A percentile compares a stretch with the other conserved stretches of the same genome.
These are phyloP conservation scores for Leccinum pallidistipes DNA, from an alignment of 1,284 basidiomycete genomes.

Conservation along the genomic window DNA sequence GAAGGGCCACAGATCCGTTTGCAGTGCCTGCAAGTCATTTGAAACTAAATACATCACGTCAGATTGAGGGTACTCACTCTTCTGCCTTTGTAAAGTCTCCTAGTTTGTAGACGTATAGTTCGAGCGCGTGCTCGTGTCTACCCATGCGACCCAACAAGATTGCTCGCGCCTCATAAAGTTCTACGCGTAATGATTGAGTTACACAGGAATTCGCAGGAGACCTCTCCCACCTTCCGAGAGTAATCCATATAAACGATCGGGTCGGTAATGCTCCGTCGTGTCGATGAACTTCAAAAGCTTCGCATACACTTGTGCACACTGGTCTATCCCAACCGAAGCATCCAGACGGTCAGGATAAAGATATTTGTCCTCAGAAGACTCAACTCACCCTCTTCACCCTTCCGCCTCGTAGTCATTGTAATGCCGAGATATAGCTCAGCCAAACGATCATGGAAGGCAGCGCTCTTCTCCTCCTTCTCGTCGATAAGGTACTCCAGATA, in stretches of 20 bases:
- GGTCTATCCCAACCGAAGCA: slow-evolving; percentile 33
- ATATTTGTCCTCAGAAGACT: slow-evolving; percentile 1
- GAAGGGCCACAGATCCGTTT: slow-evolving; percentile 70
- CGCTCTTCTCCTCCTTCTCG: slow-evolving; percentile 66
- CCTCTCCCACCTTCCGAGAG: slow-evolving; percentile 68
- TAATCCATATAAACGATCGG: slow-evolving; percentile 78
- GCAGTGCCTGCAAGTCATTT: slow-evolving; percentile 69
- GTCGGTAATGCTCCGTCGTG: slow-evolving; percentile 68
- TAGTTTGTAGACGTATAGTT: slow-evolving; percentile 88
- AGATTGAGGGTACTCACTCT: slow-evolving; percentile 52
- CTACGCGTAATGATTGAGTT: slow-evolving; percentile 37
- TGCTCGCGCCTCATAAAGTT: slow-evolving; percentile 86
- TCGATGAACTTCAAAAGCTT: slow-evolving; percentile 82
- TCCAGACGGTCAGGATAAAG: neutral
- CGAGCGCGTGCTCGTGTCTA: slow-evolving; percentile 89
- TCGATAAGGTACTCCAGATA: slow-evolving; percentile 90
- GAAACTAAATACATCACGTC: neutral
- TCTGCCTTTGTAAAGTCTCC: slow-evolving; percentile 86
- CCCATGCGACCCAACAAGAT: slow-evolving; percentile 88
- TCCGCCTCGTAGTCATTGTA: slow-evolving; percentile 55
- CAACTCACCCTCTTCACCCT: slow-evolving; percentile 53
- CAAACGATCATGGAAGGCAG: slow-evolving; percentile 84
- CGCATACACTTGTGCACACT: slow-evolving; percentile 50
- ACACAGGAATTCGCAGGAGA: neutral
- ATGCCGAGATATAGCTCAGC: slow-evolving; percentile 82